Percentiles rank a stretch among this genome's conserved stretches.
phyloP scores from a whole-genome alignment of 2,329 filamentous ascomycete species.

The Sclerotinia spermophila region DNA sequence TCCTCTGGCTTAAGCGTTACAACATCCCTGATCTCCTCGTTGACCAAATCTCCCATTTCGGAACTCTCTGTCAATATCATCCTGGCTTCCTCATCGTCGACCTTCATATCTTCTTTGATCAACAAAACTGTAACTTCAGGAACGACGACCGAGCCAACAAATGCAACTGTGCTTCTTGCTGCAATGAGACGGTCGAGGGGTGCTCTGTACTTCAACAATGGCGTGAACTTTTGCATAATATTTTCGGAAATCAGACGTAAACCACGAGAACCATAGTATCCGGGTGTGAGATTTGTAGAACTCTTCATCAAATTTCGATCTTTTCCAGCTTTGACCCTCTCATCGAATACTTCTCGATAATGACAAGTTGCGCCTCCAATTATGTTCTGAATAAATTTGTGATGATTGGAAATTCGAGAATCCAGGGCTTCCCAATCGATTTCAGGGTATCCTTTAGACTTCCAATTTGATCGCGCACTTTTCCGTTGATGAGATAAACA shows the following conservation, averaged over 20 bases:
- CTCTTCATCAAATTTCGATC: conserved; percentile 58
- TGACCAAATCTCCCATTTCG: conserved; percentile 30
- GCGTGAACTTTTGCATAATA: conserved; percentile 58
- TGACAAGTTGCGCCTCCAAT: conserved; percentile 54
- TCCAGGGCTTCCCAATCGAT: conserved; percentile 67
- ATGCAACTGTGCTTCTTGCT: conserved; percentile 62
- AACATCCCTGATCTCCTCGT: conserved; percentile 54
- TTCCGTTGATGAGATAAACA: conserved; percentile 59
- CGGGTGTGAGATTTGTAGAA: conserved; percentile 55
- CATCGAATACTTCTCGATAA: conserved; percentile 56
- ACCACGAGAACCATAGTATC: conserved; percentile 80
- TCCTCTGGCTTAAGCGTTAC: conserved; percentile 26
- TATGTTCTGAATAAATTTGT: conserved; percentile 53
- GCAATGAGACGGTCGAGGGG: conserved; percentile 63
- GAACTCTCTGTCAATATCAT: conserved; percentile 31
- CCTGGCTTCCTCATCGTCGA: conserved; percentile 42
- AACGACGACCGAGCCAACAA: conserved; percentile 72
- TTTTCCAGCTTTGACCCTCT: conserved; percentile 53
- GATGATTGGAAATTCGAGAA: conserved; percentile 54
- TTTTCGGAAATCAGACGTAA: conserved; percentile 68
- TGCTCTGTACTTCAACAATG: conserved; percentile 57
- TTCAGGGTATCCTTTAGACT: conserved; percentile 56
- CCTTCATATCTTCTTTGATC: conserved; percentile 56
- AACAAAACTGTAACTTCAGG: conserved; percentile 60
- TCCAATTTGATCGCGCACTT: conserved; percentile 45